Evolutionary conservation across 352 stramenopile species (phyloP).

Genomic region (Globisporangium canariense): DNA sequence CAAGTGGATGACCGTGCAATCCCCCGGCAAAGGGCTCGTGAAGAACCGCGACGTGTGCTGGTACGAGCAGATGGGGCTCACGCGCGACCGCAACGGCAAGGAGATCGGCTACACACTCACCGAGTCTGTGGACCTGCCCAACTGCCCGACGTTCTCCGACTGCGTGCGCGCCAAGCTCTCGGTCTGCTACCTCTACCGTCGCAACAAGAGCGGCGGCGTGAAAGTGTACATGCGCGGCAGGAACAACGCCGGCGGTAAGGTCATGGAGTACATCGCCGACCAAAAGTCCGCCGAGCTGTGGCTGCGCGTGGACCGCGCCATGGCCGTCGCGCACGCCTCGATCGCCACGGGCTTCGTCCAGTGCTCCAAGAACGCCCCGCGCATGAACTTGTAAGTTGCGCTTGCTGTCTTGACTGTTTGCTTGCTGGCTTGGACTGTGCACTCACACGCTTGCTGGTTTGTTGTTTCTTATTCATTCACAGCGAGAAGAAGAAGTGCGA

Average conservation of each 20-base stretch:
- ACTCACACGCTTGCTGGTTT: slow-evolving; percentile 8
- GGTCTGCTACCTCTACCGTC: slow-evolving; percentile 72
- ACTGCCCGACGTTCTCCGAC: slow-evolving; percentile 57
- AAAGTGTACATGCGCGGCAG: slow-evolving; percentile 79
- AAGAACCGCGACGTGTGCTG: slow-evolving; percentile 81
- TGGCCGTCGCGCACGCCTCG: slow-evolving; percentile 43
- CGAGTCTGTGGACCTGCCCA: slow-evolving; percentile 69
- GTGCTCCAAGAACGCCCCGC: slow-evolving; percentile 30
- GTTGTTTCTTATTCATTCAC: slow-evolving; percentile 2
- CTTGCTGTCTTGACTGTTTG: slow-evolving; percentile 15
- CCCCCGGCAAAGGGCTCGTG: slow-evolving; percentile 61
- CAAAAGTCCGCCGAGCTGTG: slow-evolving; percentile 73
- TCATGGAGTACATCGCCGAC: slow-evolving; percentile 69
- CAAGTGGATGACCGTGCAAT: slow-evolving; percentile 82
- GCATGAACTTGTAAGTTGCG: slow-evolving; percentile 16
- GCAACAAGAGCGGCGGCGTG: slow-evolving; percentile 68
- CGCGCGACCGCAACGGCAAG: slow-evolving; percentile 64
- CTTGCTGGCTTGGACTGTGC: not conserved
- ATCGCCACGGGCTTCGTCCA: slow-evolving; percentile 59
- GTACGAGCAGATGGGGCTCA: slow-evolving; percentile 74
- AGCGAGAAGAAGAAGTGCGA: slow-evolving; percentile 47
- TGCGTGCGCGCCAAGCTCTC: slow-evolving; percentile 71
- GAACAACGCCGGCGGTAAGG: slow-evolving; percentile 64
- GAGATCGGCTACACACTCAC: slow-evolving; percentile 79
- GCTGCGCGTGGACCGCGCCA: slow-evolving; percentile 58